These are phyloP conservation scores for Pharnaceum exiguum DNA, from an alignment of 148 eudicot genomes.

Conservation along the genomic window DNA sequence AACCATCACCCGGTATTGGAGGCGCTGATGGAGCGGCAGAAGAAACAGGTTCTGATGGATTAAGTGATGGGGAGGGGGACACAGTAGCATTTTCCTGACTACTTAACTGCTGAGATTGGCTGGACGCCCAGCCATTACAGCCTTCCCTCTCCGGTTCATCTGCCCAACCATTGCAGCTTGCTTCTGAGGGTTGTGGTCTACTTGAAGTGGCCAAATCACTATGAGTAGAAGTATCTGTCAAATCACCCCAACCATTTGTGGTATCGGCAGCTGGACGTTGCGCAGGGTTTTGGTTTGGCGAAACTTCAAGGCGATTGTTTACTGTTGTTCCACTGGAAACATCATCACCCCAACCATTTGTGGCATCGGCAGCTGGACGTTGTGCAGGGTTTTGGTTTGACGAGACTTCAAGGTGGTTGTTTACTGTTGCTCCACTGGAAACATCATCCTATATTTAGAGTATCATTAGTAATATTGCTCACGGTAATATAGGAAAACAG, in stretches of 20 bases:
- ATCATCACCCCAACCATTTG: slow-evolving; percentile 35
- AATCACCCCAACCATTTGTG: slow-evolving; percentile 32
- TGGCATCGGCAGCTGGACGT: slow-evolving; percentile 13
- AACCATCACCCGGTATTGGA: slow-evolving; percentile 31
- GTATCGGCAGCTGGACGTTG: slow-evolving; percentile 14
- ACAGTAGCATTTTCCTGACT: background rate
- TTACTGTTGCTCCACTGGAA: slow-evolving; percentile 16
- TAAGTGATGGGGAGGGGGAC: background rate
- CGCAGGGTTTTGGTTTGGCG: slow-evolving; percentile 15
- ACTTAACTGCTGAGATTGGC: background rate
- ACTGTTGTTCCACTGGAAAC: slow-evolving; percentile 17
- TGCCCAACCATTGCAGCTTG: slow-evolving; percentile 41
- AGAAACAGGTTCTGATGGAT: slow-evolving; percentile 13
- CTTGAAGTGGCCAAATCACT: slow-evolving; percentile 27
- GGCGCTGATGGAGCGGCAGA: slow-evolving; percentile 57
- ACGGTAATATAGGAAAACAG: too few species aligned
- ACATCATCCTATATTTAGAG: too few species aligned
- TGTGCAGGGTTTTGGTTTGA: slow-evolving; percentile 15
- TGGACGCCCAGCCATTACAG: slow-evolving; percentile 49
- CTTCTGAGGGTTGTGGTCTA: slow-evolving; percentile 27
- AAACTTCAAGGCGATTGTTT: slow-evolving; percentile 8
- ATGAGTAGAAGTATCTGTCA: slow-evolving; percentile 16
- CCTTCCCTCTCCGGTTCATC: slow-evolving; percentile 31
- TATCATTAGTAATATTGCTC: too few species aligned
- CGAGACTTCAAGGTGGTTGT: slow-evolving; percentile 9